These are phyloP conservation scores for Aureoboletus auriporus DNA, from an alignment of 768 basidiomycete genomes.

Conservation along the genomic window DNA sequence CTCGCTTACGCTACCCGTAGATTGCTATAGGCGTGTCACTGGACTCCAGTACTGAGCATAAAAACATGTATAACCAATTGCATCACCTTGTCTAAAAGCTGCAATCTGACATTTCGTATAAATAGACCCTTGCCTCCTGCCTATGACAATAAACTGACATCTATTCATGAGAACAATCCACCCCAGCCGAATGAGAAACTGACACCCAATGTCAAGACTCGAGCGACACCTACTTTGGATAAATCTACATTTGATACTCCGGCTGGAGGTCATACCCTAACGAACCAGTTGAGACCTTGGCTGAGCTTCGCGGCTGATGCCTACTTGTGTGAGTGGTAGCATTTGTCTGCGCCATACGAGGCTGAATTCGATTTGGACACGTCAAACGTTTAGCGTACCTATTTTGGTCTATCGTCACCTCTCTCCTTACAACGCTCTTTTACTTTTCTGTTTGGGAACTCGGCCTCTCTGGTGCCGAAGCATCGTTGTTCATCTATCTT, in stretches of 20 bases:
- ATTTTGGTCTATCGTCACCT: conserved; percentile 82
- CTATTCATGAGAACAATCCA: background rate
- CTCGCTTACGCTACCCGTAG: conserved; percentile 5
- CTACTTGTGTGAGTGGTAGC: conserved; percentile 48
- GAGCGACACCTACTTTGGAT: background rate
- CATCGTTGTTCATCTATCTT: conserved; percentile 66
- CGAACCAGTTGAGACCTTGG: conserved; percentile 10
- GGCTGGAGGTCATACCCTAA: background rate
- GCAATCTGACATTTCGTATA: conserved; percentile 18
- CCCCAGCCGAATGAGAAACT: conserved; percentile 1
- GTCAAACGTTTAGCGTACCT: conserved; percentile 51
- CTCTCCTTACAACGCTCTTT: conserved; percentile 75
- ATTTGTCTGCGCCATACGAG: background rate
- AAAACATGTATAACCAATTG: conserved; percentile 44
- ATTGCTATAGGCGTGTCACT: conserved; percentile 27
- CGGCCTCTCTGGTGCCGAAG: conserved; percentile 78
- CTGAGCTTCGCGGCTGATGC: conserved; percentile 40
- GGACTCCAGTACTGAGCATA: conserved; percentile 18
- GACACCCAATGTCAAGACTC: background rate
- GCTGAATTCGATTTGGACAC: conserved; percentile 3
- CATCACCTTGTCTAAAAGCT: conserved; percentile 33
- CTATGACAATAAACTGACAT: conserved; percentile 5
- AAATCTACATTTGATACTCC: background rate
- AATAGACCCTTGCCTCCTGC: conserved; percentile 17
- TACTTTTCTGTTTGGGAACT: conserved; percentile 93